A percentile compares a stretch with the other conserved stretches of the same genome.
Conservation (phyloP, 306 rosid species). For the Castanea crenata region DNA sequence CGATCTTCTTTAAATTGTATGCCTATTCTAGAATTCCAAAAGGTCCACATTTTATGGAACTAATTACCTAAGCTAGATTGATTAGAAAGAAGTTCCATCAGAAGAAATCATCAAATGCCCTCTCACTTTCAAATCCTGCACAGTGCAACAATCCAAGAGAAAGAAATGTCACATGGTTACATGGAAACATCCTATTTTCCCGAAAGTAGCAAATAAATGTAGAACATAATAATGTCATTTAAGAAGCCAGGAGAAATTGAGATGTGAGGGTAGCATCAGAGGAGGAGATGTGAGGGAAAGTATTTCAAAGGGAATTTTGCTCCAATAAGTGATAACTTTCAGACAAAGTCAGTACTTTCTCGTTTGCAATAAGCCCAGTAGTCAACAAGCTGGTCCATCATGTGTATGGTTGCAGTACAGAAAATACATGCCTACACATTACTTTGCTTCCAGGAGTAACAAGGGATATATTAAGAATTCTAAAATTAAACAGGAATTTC, state of each 20-base stretch:
- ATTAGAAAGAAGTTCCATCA: slow-evolving; percentile 44
- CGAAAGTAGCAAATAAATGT: background rate
- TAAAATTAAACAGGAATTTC: background rate
- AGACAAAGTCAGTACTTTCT: background rate
- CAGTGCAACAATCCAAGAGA: slow-evolving; percentile 29
- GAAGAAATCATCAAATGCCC: slow-evolving; percentile 87
- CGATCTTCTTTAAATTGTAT: background rate
- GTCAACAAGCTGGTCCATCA: background rate
- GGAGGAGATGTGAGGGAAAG: background rate
- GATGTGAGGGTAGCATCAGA: background rate
- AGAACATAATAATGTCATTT: background rate
- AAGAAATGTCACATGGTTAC: slow-evolving; percentile 11
- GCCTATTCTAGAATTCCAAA: slow-evolving; percentile 24
- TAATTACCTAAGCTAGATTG: slow-evolving; percentile 37
- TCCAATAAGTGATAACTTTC: background rate
- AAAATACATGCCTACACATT: background rate
- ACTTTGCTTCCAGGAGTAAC: background rate
- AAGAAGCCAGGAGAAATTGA: background rate
- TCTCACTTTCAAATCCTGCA: slow-evolving; percentile 79
- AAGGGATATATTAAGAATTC: background rate
- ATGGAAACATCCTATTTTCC: background rate
- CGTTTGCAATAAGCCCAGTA: background rate
- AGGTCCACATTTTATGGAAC: too few species aligned
- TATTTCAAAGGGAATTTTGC: background rate
- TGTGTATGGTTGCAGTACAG: background rate